A percentile compares a stretch with the other conserved stretches of the same genome.
These are phyloP conservation scores for Isatis tinctoria DNA, from an alignment of 345 rosid species.

Conservation along the genomic window DNA sequence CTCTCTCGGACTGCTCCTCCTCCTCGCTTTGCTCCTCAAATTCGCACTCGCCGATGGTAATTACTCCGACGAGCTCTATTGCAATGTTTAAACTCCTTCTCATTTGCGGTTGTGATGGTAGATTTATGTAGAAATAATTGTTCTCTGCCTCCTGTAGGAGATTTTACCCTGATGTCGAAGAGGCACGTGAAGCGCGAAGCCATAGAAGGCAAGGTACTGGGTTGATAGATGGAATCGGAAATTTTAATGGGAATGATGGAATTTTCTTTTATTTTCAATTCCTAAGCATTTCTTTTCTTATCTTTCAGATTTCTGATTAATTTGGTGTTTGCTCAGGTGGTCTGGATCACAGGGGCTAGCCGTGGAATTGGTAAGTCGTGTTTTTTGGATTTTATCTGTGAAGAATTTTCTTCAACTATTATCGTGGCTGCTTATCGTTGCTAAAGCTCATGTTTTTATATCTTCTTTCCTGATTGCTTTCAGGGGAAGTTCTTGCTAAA, in stretches of 20 bases:
- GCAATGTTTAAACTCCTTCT: background rate
- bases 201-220: slow-evolving; percentile 69
- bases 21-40: slow-evolving; percentile 36
- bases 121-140: background rate
- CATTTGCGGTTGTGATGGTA: background rate
- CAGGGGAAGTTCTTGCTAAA: slow-evolving; percentile 85
- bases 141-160: slow-evolving; percentile 43
- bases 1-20: slow-evolving; percentile 29
- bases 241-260: background rate
- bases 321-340: slow-evolving; percentile 43
- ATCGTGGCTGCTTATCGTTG: background rate
- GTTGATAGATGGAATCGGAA: background rate
- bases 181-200: slow-evolving; percentile 66
- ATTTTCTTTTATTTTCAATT: background rate
- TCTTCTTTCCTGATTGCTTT: background rate
- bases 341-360: slow-evolving; percentile 97
- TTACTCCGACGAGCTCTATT: background rate
- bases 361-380: slow-evolving; percentile 74
- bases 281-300: background rate
- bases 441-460: background rate
- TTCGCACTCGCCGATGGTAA: slow-evolving; percentile 68
- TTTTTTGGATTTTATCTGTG: background rate
- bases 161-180: slow-evolving; percentile 66
- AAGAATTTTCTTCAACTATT: background rate
- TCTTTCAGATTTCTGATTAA: background rate